Conservation (phyloP, 108 stramenopile species). For the Epithemia pelagica region DNA sequence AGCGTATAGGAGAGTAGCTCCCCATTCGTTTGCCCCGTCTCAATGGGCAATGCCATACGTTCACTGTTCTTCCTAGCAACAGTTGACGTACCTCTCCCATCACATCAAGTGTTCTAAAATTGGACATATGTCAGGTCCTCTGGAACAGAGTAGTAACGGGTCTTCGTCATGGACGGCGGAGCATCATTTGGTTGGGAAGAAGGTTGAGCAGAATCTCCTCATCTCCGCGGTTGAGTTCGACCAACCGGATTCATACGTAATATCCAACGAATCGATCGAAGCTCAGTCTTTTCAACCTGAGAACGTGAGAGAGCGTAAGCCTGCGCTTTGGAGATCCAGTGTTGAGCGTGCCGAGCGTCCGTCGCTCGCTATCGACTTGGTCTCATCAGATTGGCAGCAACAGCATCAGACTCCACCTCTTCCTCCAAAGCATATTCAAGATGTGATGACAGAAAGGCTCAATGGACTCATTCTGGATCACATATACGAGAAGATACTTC, state of each 20-base stretch:
- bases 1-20: no score
- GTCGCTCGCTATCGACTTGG: not conserved
- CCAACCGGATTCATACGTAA: not conserved
- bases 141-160: no score
- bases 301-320: slow-evolving; percentile 1
- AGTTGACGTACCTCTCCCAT: no score
- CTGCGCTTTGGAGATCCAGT: slow-evolving; percentile 11
- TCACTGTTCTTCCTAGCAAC: no score
- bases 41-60: no score
- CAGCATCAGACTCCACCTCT: not conserved
- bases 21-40: no score
- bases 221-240: not conserved
- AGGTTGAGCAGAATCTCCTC: not conserved
- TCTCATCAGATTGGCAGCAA: slow-evolving; percentile 7
- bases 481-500: slow-evolving; percentile 5
- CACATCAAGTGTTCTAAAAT: no score
- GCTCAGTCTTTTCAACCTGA: slow-evolving; percentile 9
- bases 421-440: not conserved
- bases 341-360: not conserved
- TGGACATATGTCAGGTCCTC: no score
- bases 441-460: not conserved
- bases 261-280: not conserved
- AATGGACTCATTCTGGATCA: not conserved
- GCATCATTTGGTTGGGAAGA: slow-evolving; percentile 29
- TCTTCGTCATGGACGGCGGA: slow-evolving; percentile 7